A percentile compares a stretch with the other conserved stretches of the same genome.
Conservation (phyloP, 2,329 filamentous ascomycete species). For the Cladorrhinum sp. region DNA sequence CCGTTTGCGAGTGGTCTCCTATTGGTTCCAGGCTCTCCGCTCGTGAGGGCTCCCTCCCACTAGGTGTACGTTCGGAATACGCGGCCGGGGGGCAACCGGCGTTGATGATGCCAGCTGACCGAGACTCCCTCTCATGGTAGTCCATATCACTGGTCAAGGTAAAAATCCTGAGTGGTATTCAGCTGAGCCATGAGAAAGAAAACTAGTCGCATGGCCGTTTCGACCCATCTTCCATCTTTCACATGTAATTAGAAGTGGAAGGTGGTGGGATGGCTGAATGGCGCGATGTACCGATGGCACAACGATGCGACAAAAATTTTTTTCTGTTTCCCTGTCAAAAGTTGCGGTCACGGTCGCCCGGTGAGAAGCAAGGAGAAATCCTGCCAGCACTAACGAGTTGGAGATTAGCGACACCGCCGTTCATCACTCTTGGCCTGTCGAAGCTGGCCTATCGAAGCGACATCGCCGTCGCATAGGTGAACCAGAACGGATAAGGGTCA, state of each 20-base stretch:
- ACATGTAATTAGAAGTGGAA: not conserved
- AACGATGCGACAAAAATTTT: not conserved
- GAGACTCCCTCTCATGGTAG: not conserved
- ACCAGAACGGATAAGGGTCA: conserved; percentile 1
- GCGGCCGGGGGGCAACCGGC: not conserved
- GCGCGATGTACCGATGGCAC: not conserved
- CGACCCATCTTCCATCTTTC: not conserved
- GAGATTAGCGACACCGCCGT: not conserved
- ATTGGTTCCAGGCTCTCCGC: not conserved
- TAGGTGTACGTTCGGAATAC: not conserved
- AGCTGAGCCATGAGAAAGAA: not conserved
- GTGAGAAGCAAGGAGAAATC: not conserved
- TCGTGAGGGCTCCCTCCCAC: conserved; percentile 5
- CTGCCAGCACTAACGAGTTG: not conserved
- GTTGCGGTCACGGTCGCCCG: not conserved
- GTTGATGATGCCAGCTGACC: not conserved
- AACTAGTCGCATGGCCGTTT: not conserved
- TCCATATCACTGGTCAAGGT: not conserved
- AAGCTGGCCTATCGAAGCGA: not conserved
- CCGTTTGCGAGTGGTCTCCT: conserved; percentile 1
- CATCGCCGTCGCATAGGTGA: not conserved
- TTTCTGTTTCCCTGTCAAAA: not conserved
- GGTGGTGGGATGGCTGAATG: not conserved
- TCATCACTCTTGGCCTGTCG: not conserved
- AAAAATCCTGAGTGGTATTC: not conserved